Evolutionary conservation across 371 early-diverging fungal genomes (phyloP), one percentile per base, ranked within the genome.

Genomic region (Catenaria anguillulae): DNA sequence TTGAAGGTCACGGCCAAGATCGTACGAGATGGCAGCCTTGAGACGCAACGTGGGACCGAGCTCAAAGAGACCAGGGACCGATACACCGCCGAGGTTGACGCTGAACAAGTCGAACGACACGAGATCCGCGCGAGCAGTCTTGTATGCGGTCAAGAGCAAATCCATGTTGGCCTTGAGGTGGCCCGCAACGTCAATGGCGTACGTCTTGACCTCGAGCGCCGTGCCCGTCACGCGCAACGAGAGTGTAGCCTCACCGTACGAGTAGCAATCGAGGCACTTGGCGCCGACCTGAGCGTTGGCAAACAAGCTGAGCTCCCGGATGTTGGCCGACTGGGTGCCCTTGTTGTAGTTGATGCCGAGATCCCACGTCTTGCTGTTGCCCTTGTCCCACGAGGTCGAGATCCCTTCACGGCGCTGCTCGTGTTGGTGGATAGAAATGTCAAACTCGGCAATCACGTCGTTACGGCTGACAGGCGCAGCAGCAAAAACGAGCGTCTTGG

Each of bases 51-150:
- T 31, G 12, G 52, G 52, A 17, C 52, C 52, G 29, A 29, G 29
- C 8, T 10, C 13, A 10, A 50, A 12, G 13, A 50, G 12, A 31
- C 52, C 52, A 8, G 52, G 52, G 15, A 50, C 19, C 1, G 29
- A 8, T 12, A 50, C 24, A 17, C 29, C 29, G 56, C 23, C 29
- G 29, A 50, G 52, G 29, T 24, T 24, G 29, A 50, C 29, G 29
- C 12, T 21, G 23, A n/a, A 33, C 19, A 56, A 12, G 21, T 15
- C 13, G 29, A 50, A 24, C 15, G 8, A 13, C 2, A 29, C 12
- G 52, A 50, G 52, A 31, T 50, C 52, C 29, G 52, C 29, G 52
- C 52, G 31, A 24, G 52, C 52, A 15, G 52, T 50, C 52, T 26
- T 8, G 52, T 15, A 50, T 1, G 29, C 29, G 29, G 52, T 29